Conservation (phyloP, 2,329 filamentous ascomycete genomes). For the Teratosphaeria gauchensis region DNA sequence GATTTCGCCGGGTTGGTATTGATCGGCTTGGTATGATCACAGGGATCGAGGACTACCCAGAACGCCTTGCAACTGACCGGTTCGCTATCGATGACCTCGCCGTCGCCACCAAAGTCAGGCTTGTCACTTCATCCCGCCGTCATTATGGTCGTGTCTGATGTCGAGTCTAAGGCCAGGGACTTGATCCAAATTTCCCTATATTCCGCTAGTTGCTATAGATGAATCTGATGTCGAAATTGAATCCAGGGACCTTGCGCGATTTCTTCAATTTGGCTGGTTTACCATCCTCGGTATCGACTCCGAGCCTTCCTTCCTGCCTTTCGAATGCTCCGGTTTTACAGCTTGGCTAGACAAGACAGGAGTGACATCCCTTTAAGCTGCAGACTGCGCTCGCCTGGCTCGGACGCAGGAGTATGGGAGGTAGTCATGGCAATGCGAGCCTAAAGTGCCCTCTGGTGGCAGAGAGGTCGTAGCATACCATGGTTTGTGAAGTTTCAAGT, state of each 20-base stretch:
- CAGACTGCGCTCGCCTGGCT: not conserved
- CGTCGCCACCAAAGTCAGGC: too few species aligned
- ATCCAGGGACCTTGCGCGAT: not conserved
- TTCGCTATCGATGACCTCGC: too few species aligned
- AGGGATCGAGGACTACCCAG: too few species aligned
- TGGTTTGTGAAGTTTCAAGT: not conserved
- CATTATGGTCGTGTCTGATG: too few species aligned
- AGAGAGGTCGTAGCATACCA: not conserved
- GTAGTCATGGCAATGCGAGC: not conserved
- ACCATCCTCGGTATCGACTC: not conserved
- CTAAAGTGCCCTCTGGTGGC: not conserved
- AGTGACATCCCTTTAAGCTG: not conserved
- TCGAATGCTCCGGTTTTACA: not conserved
- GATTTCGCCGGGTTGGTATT: too few species aligned
- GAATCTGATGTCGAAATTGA: not conserved
- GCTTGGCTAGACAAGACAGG: too few species aligned
- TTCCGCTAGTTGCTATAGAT: too few species aligned
- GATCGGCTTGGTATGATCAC: too few species aligned
- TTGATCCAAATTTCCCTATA: too few species aligned
- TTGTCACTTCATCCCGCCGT: too few species aligned
- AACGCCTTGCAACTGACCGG: too few species aligned
- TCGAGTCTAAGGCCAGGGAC: too few species aligned
- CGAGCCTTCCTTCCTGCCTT: not conserved
- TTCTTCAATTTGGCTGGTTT: not conserved
- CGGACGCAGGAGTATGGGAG: not conserved